Percentiles rank a stretch among this genome's conserved stretches.
Evolutionary conservation across 2,329 filamentous ascomycete genomes (phyloP).

Genomic region (Colletotrichum orbiculare): DNA sequence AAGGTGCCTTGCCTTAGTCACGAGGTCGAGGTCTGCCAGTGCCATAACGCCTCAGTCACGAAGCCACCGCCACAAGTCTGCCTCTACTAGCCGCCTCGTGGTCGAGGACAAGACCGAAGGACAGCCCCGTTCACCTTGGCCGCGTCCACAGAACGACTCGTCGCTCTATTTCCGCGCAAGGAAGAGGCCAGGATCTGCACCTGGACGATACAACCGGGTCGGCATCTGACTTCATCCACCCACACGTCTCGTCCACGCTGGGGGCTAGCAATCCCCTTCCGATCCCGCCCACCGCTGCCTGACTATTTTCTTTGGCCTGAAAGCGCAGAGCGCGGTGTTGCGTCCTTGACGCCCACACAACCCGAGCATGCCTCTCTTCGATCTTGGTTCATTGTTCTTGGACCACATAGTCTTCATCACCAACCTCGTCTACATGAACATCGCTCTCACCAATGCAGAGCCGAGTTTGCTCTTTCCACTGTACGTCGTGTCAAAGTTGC

Average conservation of each 20-base stretch:
- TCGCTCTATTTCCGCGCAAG: constrained; percentile 18
- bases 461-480: constrained; percentile 58
- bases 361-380: constrained; percentile 59
- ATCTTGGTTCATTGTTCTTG: constrained; percentile 63
- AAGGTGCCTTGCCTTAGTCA: too few species aligned
- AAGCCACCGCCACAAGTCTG: constrained; percentile 19
- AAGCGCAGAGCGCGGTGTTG: constrained; percentile 20
- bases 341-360: constrained; percentile 24
- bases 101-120: constrained; percentile 13
- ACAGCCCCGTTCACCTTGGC: constrained; percentile 15
- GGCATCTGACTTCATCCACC: constrained; percentile 35
- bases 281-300: constrained; percentile 11
- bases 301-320: constrained; percentile 2
- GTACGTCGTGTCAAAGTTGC: constrained; percentile 61
- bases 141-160: constrained; percentile 23
- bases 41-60: constrained; percentile 5
- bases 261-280: constrained; percentile 13
- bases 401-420: constrained; percentile 65
- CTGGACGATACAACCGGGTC: constrained; percentile 17
- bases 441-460: constrained; percentile 61
- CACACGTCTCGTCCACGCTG: constrained; percentile 22
- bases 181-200: constrained; percentile 31
- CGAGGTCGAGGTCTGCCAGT: neutral
- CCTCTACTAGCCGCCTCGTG: constrained; percentile 1
- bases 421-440: constrained; percentile 63